Evolutionary conservation across 305 asterid genomes (phyloP), one percentile per base, ranked within the genome.

Genomic region (Rubia tinctorum): DNA sequence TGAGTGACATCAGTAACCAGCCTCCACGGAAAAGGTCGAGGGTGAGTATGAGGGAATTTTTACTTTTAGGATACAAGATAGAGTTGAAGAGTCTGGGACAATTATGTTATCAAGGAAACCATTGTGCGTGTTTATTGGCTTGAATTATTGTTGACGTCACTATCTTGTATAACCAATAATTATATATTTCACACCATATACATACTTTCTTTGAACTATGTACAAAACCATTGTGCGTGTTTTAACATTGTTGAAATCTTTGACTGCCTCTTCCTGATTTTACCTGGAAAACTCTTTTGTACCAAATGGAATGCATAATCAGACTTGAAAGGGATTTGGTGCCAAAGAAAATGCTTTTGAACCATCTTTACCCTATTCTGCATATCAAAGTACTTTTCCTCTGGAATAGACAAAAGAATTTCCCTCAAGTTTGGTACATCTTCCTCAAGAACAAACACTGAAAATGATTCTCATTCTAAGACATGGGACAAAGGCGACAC

Each of bases 261-360:
- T 15, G n/a, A 62, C 25, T 34, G 30, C 25, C 55, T 76, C 76
- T 63, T 70, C 51, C 20, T 47, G 77, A 51, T 69, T 40, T 18
- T n/a, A 66, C 70, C 53, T 42, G 87, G 79, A 82, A 78, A 47
- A 88, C 82, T 77, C 88, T 81, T 74, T 77, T 84, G 78, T 78
- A 80, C 93, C 90, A n/a, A 71, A 88, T 81, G n/a, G 93, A 86
- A 72, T 89, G 95, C 75, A 89, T 86, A 74, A 76, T 88, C 94
- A 63, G 77, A 85, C 80, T 69, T 86, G 20, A 80, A 62, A 25
- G 94, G 91, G 40, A 47, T 66, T 79, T 81, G 83, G 79, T 88
- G 86, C 94, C 94, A 88, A 75, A 88, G 79, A 9, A 89, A 89
- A 76, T 85, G 80, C 72, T 61, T 67, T 71, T 74, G 86, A 37